Base-by-base conservation (phyloP, 192 early-diverging fungal species). In the Entomortierella beljakovae region DNA sequence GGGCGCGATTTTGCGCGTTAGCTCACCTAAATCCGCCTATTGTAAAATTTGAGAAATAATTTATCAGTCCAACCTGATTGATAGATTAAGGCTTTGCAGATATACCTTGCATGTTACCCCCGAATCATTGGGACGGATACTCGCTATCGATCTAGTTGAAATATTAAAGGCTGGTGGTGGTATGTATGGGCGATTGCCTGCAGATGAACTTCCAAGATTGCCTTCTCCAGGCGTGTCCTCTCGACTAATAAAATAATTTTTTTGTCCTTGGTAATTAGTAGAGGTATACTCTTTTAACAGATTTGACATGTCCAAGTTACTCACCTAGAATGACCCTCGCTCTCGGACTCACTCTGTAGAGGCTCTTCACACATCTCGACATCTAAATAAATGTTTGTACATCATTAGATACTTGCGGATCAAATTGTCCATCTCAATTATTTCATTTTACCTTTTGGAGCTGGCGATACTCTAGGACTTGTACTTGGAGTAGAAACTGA, bases 221-320 rank as follows among this genome's bases (percentile, higher is more conserved):
- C 68, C 68, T 43, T 70, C 57, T 6, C 31, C 59, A 2, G 68
- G 35, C 4, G 68, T 70, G 23, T 54, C 68, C 20, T 70, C 68
- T 35, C 43, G 18, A 40, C 43, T 46, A 54, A 29, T 20, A 33
- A 6, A 43, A 10, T 1, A 28, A 54, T 15, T 25, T 23, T 22
- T n/a, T 31, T n/a, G n/a, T n/a, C n/a, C n/a, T n/a, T n/a, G n/a
- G n/a, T n/a, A n/a, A n/a, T n/a, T n/a, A n/a, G n/a, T n/a, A n/a
- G n/a, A n/a, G n/a, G n/a, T n/a, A n/a, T n/a, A n/a, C n/a, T n/a
- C n/a, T n/a, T n/a, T n/a, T n/a, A n/a, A n/a, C n/a, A n/a, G n/a
- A n/a, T n/a, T n/a, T n/a, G n/a, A n/a, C n/a, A n/a, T n/a, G n/a
- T n/a, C n/a, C n/a, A n/a, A n/a, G n/a, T n/a, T n/a, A n/a, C n/a